Percentiles rank a stretch among this genome's conserved stretches.
phyloP scores from a whole-genome alignment of 2,329 filamentous ascomycete species.

The Onygenales sp. region DNA sequence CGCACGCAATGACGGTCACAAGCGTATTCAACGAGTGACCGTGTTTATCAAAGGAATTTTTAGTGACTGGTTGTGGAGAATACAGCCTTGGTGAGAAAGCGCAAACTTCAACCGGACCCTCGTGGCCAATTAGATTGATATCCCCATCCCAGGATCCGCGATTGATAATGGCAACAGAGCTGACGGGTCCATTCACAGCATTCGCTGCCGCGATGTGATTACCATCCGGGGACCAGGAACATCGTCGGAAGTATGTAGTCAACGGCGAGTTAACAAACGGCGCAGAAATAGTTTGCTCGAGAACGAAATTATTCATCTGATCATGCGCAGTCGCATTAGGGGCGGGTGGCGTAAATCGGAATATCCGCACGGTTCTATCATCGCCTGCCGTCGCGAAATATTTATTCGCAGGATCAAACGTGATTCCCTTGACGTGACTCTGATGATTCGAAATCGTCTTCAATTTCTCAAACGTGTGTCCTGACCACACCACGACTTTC shows the following conservation, averaged over 20 bases:
- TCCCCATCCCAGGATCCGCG: constrained; percentile 89
- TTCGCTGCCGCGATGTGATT: constrained; percentile 96
- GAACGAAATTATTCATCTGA: constrained; percentile 90
- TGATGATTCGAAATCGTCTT: constrained; percentile 90
- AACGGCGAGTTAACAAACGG: constrained; percentile 88
- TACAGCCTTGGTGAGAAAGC: constrained; percentile 93
- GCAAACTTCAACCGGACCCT: constrained; percentile 93
- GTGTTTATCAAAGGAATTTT: constrained; percentile 34
- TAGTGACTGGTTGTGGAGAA: constrained; percentile 54
- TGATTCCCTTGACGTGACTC: constrained; percentile 97
- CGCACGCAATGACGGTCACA: constrained; percentile 92
- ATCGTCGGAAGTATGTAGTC: constrained; percentile 92
- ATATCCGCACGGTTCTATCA: constrained; percentile 93
- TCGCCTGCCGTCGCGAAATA: constrained; percentile 98
- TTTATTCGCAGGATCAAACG: constrained; percentile 96
- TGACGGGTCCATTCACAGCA: constrained; percentile 93
- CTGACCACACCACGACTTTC: constrained; percentile 97
- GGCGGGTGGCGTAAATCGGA: constrained; percentile 81
- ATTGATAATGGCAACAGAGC: constrained; percentile 91
- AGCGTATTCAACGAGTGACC: constrained; percentile 37
- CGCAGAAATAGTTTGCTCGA: constrained; percentile 80
- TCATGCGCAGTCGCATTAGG: constrained; percentile 91
- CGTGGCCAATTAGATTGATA: constrained; percentile 94
- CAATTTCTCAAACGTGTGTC: constrained; percentile 93
- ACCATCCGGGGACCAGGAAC: constrained; percentile 95